Conservation (phyloP, 2,329 filamentous ascomycete genomes). For the Decorospora gaudefroyi region DNA sequence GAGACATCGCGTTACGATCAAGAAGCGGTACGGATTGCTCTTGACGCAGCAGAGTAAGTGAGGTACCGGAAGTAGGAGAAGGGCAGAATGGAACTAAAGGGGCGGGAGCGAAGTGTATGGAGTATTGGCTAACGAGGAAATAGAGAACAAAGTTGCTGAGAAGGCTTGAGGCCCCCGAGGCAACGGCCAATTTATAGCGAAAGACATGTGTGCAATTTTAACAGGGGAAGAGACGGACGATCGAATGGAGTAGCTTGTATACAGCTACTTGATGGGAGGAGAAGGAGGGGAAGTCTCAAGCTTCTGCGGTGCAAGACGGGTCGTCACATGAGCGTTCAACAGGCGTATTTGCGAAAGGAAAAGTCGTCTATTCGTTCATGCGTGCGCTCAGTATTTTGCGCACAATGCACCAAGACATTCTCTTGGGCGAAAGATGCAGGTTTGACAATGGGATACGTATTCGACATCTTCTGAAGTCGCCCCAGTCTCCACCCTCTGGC, state of each 20-base stretch:
- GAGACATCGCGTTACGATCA: constrained; percentile 87
- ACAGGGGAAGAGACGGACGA: not conserved
- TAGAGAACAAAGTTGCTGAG: constrained; percentile 38
- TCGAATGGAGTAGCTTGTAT: no score
- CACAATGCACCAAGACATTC: not conserved
- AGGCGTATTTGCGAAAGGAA: constrained; percentile 13
- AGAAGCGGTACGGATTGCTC: constrained; percentile 88
- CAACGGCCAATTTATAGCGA: not conserved
- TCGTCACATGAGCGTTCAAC: constrained; percentile 6
- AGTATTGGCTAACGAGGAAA: not conserved
- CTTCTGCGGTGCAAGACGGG: not conserved
- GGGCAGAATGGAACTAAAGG: not conserved
- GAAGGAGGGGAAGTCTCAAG: not conserved
- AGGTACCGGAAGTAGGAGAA: not conserved
- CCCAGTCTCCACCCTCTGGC: no score
- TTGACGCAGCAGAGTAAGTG: constrained; percentile 73
- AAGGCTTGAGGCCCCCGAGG: constrained; percentile 16
- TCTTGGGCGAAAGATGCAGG: no score
- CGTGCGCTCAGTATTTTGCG: no score
- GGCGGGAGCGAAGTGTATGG: not conserved
- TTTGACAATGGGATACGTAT: no score
- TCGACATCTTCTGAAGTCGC: no score
- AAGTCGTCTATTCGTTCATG: no score
- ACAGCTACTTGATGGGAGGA: not conserved
- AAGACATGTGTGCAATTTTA: not conserved